Base-by-base conservation (phyloP, 257 asterid species). In the Euphrasia confusa region DNA sequence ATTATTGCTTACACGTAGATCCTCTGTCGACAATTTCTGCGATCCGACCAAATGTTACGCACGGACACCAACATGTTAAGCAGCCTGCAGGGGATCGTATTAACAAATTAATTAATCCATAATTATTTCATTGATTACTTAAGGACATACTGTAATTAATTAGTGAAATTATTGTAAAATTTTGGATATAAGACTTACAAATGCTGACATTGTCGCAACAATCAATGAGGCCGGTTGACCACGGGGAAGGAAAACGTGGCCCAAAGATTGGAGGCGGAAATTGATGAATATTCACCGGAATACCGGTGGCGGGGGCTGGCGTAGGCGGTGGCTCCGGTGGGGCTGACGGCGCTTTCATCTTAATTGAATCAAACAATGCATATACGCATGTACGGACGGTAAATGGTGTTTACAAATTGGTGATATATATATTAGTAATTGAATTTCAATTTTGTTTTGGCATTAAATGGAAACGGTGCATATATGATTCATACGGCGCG, bases 21-120 rank as follows among this genome's bases (percentile, higher is more conserved):
- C 94, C 94, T 72, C 83, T 67, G 61, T 85, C 90, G 0, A 78
- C 78, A 44, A 85, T 78, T 64, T 85, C 94, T 9, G 94, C 89
- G 10, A 85, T 69, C 64, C 80, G 89, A 42, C 94, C 94, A 61
- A 85, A 85, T n/a, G 89, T 68, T 0, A 85, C 52, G 70, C 94
- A 85, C 5, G 94, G 94, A 7, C 90, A 83, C 74, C 83, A 83
- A 67, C 90, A 83, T 3, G 90, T 83, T 66, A 83, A 62, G 73
- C 90, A 80, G 64, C 90, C 87, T 83, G 76, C 24, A 21, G 24
- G 24, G 12, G 9, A 14, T 18, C 8, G 42, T 37, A 37, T 13
- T 28, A 7, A 50, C 17, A 49, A 10, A 53, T 24, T 11, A 55
- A 55, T 55, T 27, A 1, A 24, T 18, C 27, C 4, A 11, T 1